Evolutionary conservation across 495 filamentous ascomycete species (phyloP).

Genomic region (Lineolata rhizophorae): DNA sequence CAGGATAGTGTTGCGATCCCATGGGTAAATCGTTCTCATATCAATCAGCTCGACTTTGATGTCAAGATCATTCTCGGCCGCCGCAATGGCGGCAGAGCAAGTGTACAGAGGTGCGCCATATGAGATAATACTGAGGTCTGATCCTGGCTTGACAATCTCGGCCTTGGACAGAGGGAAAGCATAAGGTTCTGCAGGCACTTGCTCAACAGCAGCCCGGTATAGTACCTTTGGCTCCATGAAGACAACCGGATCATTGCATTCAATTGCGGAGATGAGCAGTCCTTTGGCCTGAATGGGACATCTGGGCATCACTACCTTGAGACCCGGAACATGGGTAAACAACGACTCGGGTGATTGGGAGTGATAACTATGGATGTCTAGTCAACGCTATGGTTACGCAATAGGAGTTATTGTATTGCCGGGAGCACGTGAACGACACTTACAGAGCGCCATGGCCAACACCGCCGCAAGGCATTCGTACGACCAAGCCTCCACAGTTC

Average conservation of each 20-base stretch:
- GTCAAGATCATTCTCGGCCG: constrained; percentile 61
- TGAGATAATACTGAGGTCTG: constrained; percentile 66
- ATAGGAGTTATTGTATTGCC: background rate
- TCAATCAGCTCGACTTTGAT: constrained; percentile 78
- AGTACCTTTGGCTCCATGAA: constrained; percentile 96
- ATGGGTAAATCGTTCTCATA: constrained; percentile 78
- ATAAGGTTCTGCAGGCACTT: constrained; percentile 71
- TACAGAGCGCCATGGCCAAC: constrained; percentile 91
- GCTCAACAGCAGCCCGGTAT: constrained; percentile 86
- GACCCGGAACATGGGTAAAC: constrained; percentile 79
- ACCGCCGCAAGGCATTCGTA: constrained; percentile 84
- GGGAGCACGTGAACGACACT: constrained; percentile 8
- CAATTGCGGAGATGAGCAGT: constrained; percentile 53
- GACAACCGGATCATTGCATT: constrained; percentile 70
- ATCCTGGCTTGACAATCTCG: constrained; percentile 67
- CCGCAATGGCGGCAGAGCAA: constrained; percentile 57
- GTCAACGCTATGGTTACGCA: constrained; percentile 4
- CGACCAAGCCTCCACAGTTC: constrained; percentile 37
- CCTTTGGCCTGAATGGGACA: constrained; percentile 88
- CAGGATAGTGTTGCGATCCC: constrained; percentile 72
- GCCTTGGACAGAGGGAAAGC: constrained; percentile 72
- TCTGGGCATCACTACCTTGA: constrained; percentile 76
- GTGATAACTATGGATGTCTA: constrained; percentile 41
- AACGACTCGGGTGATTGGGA: constrained; percentile 83
- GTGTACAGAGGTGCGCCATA: constrained; percentile 88